Conservation (phyloP, 768 basidiomycete genomes). For the Naganishia onofrii region DNA sequence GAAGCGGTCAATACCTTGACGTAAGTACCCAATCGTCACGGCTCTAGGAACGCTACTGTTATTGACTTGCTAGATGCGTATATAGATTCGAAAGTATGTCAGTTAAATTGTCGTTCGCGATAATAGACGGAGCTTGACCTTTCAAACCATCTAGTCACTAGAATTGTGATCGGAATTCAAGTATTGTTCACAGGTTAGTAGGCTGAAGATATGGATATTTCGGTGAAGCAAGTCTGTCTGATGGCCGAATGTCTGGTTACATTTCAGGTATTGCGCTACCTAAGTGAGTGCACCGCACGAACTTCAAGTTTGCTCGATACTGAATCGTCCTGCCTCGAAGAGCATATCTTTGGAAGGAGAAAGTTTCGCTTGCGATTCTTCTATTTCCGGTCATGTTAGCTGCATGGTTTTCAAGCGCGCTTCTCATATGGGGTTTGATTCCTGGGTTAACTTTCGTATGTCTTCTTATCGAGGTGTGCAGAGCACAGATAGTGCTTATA, state of each 20-base stretch:
- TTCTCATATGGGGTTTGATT: constrained; percentile 53
- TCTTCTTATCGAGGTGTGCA: not conserved
- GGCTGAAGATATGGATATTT: not conserved
- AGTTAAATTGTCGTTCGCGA: too few species aligned
- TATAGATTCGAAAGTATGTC: constrained; percentile 12
- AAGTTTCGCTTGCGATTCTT: constrained; percentile 50
- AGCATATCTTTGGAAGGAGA: constrained; percentile 52
- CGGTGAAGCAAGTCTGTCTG: not conserved
- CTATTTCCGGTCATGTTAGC: constrained; percentile 53
- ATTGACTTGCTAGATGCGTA: not conserved
- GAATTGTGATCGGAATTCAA: constrained; percentile 27
- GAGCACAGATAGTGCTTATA: not conserved
- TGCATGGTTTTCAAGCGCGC: constrained; percentile 53
- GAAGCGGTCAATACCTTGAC: constrained; percentile 37
- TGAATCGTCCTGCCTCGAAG: constrained; percentile 4
- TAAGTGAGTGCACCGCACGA: constrained; percentile 32
- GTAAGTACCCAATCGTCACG: constrained; percentile 22
- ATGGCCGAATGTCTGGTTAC: constrained; percentile 36
- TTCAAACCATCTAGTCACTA: constrained; percentile 37
- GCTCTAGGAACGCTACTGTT: not conserved
- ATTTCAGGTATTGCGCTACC: constrained; percentile 50
- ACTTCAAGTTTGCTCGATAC: not conserved
- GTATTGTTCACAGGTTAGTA: constrained; percentile 7
- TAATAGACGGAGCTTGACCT: not conserved
- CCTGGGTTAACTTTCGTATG: constrained; percentile 51